Evolutionary conservation across 1,139 yeast genomes (phyloP).

Genomic region (Geotrichum restrictum): DNA sequence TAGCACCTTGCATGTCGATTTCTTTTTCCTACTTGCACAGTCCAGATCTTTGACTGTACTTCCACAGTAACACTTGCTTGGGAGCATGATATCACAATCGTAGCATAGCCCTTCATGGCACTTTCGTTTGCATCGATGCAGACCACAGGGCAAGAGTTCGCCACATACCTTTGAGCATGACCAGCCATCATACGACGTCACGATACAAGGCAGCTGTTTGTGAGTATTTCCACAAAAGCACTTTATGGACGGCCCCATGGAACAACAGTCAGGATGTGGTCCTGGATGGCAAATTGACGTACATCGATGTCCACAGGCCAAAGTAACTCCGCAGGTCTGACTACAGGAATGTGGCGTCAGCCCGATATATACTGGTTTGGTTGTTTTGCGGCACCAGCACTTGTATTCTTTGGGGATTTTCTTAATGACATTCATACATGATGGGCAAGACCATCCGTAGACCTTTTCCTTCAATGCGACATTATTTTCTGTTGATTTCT

Average conservation of each 20-base stretch:
- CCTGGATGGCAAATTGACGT: slow-evolving; percentile 83
- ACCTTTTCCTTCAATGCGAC: slow-evolving; percentile 17
- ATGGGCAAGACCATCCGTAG: slow-evolving; percentile 81
- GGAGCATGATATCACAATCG: slow-evolving; percentile 49
- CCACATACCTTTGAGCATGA: slow-evolving; percentile 60
- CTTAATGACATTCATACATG: slow-evolving; percentile 59
- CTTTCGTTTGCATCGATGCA: slow-evolving; percentile 54
- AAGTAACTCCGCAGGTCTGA: slow-evolving; percentile 60
- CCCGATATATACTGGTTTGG: slow-evolving; percentile 59
- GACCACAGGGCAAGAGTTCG: slow-evolving; percentile 62
- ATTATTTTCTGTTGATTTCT: slow-evolving; percentile 42
- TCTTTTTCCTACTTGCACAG: slow-evolving; percentile 28
- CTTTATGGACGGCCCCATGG: slow-evolving; percentile 62
- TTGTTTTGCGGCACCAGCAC: slow-evolving; percentile 87
- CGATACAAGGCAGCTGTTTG: slow-evolving; percentile 66
- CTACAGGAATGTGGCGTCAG: slow-evolving; percentile 86
- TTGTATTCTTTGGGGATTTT: slow-evolving; percentile 59
- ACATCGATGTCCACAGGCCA: slow-evolving; percentile 73
- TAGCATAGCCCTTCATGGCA: slow-evolving; percentile 86
- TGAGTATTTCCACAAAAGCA: slow-evolving; percentile 73
- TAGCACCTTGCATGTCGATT: slow-evolving; percentile 13
- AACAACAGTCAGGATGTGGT: slow-evolving; percentile 77
- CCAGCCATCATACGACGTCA: slow-evolving; percentile 75
- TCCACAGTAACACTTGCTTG: slow-evolving; percentile 73
- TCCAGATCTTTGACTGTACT: slow-evolving; percentile 34